phyloP scores from a whole-genome alignment of 2,329 filamentous ascomycete genomes.

The Ophiostoma piceae region DNA sequence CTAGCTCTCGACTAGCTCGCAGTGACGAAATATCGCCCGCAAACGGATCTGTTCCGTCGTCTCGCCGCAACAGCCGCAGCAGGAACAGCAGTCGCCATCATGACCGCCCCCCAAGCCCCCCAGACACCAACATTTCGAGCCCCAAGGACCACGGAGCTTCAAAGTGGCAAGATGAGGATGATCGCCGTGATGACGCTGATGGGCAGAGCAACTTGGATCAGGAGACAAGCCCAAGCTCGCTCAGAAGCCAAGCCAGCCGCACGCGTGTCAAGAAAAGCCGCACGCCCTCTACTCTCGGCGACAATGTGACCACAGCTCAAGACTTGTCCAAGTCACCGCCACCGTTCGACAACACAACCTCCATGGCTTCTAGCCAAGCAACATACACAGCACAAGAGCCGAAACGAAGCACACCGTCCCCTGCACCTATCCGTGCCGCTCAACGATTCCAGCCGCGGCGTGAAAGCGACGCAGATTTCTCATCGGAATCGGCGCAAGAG shows the following conservation, averaged over 20 bases:
- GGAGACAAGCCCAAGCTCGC: constrained; percentile 15
- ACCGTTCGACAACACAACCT: constrained; percentile 44
- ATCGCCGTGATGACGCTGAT: constrained; percentile 13
- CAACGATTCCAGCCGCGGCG: constrained; percentile 28
- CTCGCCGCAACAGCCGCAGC: constrained; percentile 39
- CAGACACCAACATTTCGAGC: constrained; percentile 56
- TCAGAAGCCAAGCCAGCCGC: constrained; percentile 18
- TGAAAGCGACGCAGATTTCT: constrained; percentile 45
- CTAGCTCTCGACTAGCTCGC: constrained; percentile 14
- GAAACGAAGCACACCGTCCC: neutral
- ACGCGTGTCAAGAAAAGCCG: constrained; percentile 20
- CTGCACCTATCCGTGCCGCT: neutral
- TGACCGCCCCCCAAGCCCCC: constrained; percentile 56
- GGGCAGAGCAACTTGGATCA: constrained; percentile 31
- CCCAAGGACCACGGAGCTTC: constrained; percentile 35
- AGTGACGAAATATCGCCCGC: constrained; percentile 26
- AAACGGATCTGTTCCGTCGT: constrained; percentile 32
- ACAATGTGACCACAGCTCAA: constrained; percentile 35
- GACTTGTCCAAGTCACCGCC: constrained; percentile 48
- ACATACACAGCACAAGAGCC: constrained; percentile 36
- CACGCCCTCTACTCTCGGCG: constrained; percentile 22
- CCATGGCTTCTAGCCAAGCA: constrained; percentile 54
- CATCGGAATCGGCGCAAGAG: constrained; percentile 46
- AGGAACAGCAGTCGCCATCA: constrained; percentile 36
- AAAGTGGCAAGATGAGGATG: neutral